Percentiles rank a stretch among this genome's conserved stretches.
These are phyloP conservation scores for Misopates orontium DNA, from an alignment of 257 asterid species.

Conservation along the genomic window DNA sequence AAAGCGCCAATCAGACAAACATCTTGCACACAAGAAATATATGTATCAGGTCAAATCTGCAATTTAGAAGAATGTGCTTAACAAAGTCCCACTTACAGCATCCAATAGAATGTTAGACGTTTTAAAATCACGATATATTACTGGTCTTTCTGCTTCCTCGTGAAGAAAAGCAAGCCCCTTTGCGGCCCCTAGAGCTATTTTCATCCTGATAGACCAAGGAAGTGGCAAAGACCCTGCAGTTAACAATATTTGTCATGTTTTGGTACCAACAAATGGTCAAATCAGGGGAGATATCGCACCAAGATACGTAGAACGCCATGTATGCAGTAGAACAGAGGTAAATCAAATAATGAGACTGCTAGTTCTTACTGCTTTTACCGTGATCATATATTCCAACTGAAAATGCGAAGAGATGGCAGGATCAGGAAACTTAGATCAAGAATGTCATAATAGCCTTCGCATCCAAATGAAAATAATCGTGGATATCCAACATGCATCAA, in stretches of 20 bases:
- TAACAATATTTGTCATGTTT: conserved; percentile 15
- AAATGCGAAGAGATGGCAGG: too few species aligned
- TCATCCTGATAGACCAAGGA: conserved; percentile 72
- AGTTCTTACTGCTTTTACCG: not conserved
- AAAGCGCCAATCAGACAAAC: not conserved
- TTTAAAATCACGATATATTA: conserved; percentile 63
- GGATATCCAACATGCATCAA: too few species aligned
- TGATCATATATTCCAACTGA: too few species aligned
- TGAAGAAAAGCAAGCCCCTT: conserved; percentile 67
- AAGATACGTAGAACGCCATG: not conserved
- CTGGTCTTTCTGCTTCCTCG: conserved; percentile 59
- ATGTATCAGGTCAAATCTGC: too few species aligned
- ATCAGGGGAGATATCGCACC: not conserved
- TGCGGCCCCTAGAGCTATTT: conserved; percentile 67
- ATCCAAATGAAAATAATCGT: too few species aligned
- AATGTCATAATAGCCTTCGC: too few species aligned
- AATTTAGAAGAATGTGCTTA: not conserved
- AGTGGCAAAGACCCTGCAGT: conserved; percentile 61
- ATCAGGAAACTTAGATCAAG: too few species aligned
- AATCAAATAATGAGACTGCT: not conserved
- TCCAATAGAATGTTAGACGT: conserved; percentile 64
- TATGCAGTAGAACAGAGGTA: not conserved
- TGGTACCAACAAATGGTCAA: too few species aligned
- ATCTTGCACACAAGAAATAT: too few species aligned
- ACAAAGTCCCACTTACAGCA: conserved; percentile 38